Base-by-base conservation (phyloP, 1,139 yeast genomes). In the Arxiozyma bovina region DNA sequence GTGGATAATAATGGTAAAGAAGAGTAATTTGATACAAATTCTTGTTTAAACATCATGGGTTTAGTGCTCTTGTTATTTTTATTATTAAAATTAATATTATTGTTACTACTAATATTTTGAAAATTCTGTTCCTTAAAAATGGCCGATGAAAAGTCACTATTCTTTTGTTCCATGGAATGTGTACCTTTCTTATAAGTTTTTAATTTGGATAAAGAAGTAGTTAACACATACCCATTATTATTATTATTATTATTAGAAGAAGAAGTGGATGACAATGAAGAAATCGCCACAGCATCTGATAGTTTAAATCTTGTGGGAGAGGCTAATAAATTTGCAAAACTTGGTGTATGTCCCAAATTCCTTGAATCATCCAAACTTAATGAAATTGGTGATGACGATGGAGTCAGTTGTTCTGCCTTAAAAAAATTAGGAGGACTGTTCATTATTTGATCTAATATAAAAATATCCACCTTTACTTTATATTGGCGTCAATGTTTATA, bases 231-330 rank as follows among this genome's bases (percentile, higher is more conserved):
- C 42, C 85, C 84, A 23, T 42, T 48, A 11, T 23, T 11, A n/a
- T n/a, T 47, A 22, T 22, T 22, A 8, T 4, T 20, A 21, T n/a
- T 48, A 20, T 25, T 23, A 38, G 20, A 27, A 30, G 93, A 4
- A 87, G 40, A 34, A 15, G 40, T 15, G n/a, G 40, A 34, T 34
- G 40, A 34, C 4, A 34, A 12, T 15, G 40, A 4, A 34, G 40
- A 15, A 4, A 34, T 12, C 6, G 40, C 40, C 40, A 34, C 6
- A 12, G 40, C 40, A 12, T 98, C 9, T 2, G 53, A 51, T 96
- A 98, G 4, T 80, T 62, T 63, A 43, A 63, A 47, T 50, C 62
- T 63, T 22, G 67, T 63, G 15, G 68, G 68, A 1, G 67, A 62
- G 15, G 61, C 55, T 18, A 63, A 54, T 30, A 62, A 50, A 40